Conservation (phyloP, 495 filamentous ascomycete species). For the Podospora pseudocomata region DNA sequence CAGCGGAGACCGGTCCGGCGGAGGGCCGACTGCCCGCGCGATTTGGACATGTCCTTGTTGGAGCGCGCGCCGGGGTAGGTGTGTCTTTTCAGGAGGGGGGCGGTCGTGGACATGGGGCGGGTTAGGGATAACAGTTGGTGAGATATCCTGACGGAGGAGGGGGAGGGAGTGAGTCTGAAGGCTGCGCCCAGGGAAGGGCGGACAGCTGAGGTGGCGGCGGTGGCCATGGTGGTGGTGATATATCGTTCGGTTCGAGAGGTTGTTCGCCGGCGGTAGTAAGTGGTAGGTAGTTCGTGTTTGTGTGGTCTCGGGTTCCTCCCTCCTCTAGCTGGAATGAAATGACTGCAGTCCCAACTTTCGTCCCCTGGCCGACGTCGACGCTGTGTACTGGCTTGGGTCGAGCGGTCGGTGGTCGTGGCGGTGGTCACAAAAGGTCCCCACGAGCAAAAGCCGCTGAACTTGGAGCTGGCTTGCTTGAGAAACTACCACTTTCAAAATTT, state of each 20-base stretch:
- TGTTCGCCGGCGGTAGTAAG: not conserved
- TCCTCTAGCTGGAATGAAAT: not conserved
- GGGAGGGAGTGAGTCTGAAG: conserved; percentile 8
- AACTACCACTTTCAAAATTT: conserved; percentile 28
- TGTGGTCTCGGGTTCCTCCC: not conserved
- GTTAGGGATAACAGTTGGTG: conserved; percentile 3
- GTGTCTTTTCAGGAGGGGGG: conserved; percentile 36
- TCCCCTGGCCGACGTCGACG: not conserved
- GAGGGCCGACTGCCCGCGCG: conserved; percentile 77
- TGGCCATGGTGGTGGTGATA: conserved; percentile 35
- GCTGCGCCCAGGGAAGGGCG: conserved; percentile 42
- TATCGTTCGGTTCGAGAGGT: not conserved
- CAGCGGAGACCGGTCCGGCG: conserved; percentile 71
- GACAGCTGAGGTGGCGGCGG: conserved; percentile 32
- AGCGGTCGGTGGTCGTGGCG: not conserved
- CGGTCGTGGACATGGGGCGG: conserved; percentile 37
- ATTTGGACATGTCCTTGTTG: conserved; percentile 59
- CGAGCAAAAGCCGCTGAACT: not conserved
- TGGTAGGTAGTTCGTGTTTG: not conserved
- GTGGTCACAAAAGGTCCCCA: not conserved
- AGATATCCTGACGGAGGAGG: conserved; percentile 6
- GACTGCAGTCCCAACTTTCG: not conserved
- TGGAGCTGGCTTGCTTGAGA: not conserved
- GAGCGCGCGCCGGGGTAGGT: conserved; percentile 35
- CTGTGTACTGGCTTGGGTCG: not conserved